Percentiles rank a stretch among this genome's conserved stretches.
Conservation (phyloP, 2,329 filamentous ascomycete genomes). For the Cladobotryum protrusum region DNA sequence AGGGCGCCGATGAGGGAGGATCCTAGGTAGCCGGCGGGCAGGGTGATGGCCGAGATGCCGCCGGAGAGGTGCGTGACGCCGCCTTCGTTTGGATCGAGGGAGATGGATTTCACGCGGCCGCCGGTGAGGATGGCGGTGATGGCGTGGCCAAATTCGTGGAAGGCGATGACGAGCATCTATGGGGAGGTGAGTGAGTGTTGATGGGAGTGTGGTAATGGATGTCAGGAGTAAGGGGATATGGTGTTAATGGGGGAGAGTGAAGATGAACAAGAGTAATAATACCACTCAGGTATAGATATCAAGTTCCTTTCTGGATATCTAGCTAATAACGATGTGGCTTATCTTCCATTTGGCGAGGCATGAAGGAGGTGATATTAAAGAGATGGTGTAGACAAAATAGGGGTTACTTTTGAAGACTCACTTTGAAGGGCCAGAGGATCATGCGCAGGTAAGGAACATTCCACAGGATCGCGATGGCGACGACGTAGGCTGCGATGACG, state of each 20-base stretch:
- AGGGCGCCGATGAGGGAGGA: slow-evolving; percentile 71
- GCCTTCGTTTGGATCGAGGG: slow-evolving; percentile 69
- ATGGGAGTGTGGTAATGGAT: too few species aligned
- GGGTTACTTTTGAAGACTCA: slow-evolving; percentile 24
- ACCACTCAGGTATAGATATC: too few species aligned
- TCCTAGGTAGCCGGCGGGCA: slow-evolving; percentile 73
- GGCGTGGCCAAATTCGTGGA: slow-evolving; percentile 75
- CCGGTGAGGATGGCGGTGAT: slow-evolving; percentile 67
- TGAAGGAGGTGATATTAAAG: too few species aligned
- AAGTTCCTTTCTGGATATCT: too few species aligned
- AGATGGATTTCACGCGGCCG: slow-evolving; percentile 67
- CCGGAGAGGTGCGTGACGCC: slow-evolving; percentile 74
- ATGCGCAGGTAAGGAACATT: slow-evolving; percentile 71
- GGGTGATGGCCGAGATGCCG: slow-evolving; percentile 61
- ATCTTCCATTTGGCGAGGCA: too few species aligned
- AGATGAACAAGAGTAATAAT: too few species aligned
- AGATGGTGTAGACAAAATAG: too few species aligned
- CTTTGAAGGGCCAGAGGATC: slow-evolving; percentile 76
- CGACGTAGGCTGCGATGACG: slow-evolving; percentile 64
- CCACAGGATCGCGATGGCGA: slow-evolving; percentile 70
- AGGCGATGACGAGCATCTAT: slow-evolving; percentile 76
- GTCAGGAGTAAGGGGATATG: background rate
- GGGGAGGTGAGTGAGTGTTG: background rate
- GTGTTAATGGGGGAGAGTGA: background rate
- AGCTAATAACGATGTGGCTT: too few species aligned